A percentile compares a stretch with the other conserved stretches of the same genome.
phyloP scores from a whole-genome alignment of 371 early-diverging fungal species.

The Mucor plumbeus region DNA sequence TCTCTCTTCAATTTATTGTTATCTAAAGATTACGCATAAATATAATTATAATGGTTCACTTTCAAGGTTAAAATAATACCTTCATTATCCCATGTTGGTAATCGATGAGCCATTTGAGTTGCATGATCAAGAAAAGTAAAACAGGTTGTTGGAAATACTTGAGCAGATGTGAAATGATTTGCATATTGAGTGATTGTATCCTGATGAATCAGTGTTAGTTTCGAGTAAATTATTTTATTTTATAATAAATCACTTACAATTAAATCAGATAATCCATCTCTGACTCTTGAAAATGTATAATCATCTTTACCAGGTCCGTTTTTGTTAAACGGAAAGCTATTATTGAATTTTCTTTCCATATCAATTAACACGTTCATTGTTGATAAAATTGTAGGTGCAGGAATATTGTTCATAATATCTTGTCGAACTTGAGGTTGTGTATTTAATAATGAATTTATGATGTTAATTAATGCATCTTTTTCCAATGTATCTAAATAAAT shows the following conservation, averaged over 20 bases:
- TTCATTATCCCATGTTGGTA: conserved; percentile 84
- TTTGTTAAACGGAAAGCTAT: conserved; percentile 86
- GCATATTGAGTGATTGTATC: conserved; percentile 84
- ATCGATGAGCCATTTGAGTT: conserved; percentile 72
- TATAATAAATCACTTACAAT: conserved; percentile 47
- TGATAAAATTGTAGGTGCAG: conserved; percentile 87
- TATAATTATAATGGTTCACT: background rate
- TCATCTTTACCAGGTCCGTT: conserved; percentile 82
- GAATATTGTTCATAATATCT: conserved; percentile 78
- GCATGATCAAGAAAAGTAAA: conserved; percentile 85
- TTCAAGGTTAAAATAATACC: background rate
- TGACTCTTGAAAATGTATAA: conserved; percentile 89
- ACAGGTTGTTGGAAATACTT: conserved; percentile 72
- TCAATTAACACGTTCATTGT: conserved; percentile 69
- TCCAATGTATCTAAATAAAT: conserved; percentile 62
- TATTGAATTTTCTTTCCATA: conserved; percentile 73
- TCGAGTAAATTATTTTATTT: no score
- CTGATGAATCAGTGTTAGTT: conserved; percentile 18
- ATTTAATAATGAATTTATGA: conserved; percentile 74
- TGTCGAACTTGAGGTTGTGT: conserved; percentile 74
- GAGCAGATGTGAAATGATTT: conserved; percentile 77
- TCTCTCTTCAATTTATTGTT: conserved; percentile 72
- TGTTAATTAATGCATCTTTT: conserved; percentile 73
- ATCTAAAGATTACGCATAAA: conserved; percentile 11
- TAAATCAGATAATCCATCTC: conserved; percentile 75